phyloP scores from a whole-genome alignment of 495 filamentous ascomycete genomes.

The Pyrenopolyporus hunteri region DNA sequence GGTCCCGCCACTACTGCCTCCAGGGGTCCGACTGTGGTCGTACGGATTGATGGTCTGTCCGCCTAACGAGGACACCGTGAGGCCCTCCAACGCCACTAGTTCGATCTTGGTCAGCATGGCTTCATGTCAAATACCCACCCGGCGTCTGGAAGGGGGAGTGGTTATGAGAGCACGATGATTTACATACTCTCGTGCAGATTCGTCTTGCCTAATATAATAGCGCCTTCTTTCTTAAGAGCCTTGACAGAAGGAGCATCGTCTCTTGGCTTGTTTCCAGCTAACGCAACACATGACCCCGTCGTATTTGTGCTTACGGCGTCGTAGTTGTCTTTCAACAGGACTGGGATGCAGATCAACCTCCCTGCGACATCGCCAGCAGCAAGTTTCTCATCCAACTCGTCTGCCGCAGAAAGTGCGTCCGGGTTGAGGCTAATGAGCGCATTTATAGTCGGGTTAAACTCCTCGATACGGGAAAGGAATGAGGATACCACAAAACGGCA shows the following conservation, averaged over 20 bases:
- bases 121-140: not conserved
- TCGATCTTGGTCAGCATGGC: constrained; percentile 3
- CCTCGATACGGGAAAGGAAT: constrained; percentile 62
- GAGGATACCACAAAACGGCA: constrained; percentile 59
- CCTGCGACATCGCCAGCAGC: constrained; percentile 52
- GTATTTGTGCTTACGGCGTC: constrained; percentile 60
- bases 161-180: too few species aligned
- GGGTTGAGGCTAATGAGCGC: constrained; percentile 62
- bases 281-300: constrained; percentile 57
- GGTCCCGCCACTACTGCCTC: constrained; percentile 68
- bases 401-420: constrained; percentile 55
- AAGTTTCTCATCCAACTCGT: constrained; percentile 52
- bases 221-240: constrained; percentile 60
- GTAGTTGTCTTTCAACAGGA: constrained; percentile 70
- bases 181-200: constrained; percentile 63
- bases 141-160: too few species aligned
- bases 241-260: constrained; percentile 57
- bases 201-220: constrained; percentile 69
- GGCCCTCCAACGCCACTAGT: constrained; percentile 63
- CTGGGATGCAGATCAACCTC: constrained; percentile 62
- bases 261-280: constrained; percentile 52
- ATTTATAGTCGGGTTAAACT: constrained; percentile 62
- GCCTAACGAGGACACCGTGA: constrained; percentile 63
- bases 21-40: constrained; percentile 64
- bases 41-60: constrained; percentile 70